phyloP scores from a whole-genome alignment of 495 filamentous ascomycete genomes.

The Penicillium malachiteum region DNA sequence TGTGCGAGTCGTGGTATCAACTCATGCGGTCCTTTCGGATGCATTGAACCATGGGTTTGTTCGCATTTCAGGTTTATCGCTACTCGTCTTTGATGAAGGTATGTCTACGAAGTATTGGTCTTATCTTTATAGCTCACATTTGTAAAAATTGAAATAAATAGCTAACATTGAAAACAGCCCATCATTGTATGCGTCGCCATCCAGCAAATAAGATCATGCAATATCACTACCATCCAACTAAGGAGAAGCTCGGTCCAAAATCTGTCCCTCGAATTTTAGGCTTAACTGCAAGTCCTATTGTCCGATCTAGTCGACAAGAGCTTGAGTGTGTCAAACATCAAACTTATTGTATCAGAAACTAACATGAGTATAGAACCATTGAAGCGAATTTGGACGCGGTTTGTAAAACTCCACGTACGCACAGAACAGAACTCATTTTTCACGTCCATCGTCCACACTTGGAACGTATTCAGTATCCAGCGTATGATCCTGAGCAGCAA shows the following conservation, averaged over 20 bases:
- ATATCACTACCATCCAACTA: constrained; percentile 63
- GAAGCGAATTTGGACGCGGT: constrained; percentile 76
- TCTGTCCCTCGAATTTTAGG: constrained; percentile 73
- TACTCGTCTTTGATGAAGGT: constrained; percentile 94
- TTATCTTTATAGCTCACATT: too few species aligned
- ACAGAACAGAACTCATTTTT: constrained; percentile 67
- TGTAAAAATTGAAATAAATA: neutral
- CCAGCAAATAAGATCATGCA: constrained; percentile 77
- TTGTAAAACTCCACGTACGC: constrained; percentile 66
- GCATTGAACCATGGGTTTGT: constrained; percentile 82
- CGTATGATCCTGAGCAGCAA: neutral
- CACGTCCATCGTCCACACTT: constrained; percentile 68
- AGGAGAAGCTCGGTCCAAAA: constrained; percentile 27
- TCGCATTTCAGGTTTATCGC: constrained; percentile 57
- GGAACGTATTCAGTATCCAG: constrained; percentile 48
- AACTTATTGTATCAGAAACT: neutral
- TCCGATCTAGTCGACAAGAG: constrained; percentile 39
- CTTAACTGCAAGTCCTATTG: constrained; percentile 80
- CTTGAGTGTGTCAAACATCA: constrained; percentile 25
- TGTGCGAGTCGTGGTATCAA: constrained; percentile 73
- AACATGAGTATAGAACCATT: constrained; percentile 46
- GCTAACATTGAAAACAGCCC: constrained; percentile 16
- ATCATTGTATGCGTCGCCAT: constrained; percentile 45
- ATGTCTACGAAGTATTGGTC: constrained; percentile 12
- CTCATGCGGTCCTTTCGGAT: constrained; percentile 74